These are phyloP conservation scores for Cladosporium sp. DNA, from an alignment of 2,329 filamentous ascomycete genomes.

Conservation along the genomic window DNA sequence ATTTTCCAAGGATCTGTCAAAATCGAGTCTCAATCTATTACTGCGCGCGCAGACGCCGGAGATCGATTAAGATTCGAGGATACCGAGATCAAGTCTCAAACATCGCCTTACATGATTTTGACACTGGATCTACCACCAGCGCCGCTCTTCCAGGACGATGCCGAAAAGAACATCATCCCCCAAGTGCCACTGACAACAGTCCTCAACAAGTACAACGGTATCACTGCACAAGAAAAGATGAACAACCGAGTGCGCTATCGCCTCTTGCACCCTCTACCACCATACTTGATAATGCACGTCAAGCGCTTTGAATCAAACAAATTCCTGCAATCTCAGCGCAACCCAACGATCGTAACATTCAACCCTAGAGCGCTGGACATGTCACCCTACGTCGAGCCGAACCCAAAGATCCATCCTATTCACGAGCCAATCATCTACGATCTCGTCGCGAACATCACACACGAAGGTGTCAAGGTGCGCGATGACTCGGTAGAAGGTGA, in stretches of 20 bases:
- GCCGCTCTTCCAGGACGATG: slow-evolving; percentile 92
- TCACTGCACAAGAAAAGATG: slow-evolving; percentile 82
- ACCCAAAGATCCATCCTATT: slow-evolving; percentile 67
- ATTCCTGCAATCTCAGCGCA: slow-evolving; percentile 85
- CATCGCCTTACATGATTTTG: slow-evolving; percentile 82
- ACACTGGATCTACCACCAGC: slow-evolving; percentile 90
- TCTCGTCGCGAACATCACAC: slow-evolving; percentile 90
- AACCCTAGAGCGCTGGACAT: slow-evolving; percentile 83
- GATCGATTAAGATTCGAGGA: slow-evolving; percentile 93
- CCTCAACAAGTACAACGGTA: slow-evolving; percentile 89
- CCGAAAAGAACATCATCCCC: slow-evolving; percentile 94
- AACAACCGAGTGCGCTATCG: slow-evolving; percentile 87
- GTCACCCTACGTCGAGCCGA: slow-evolving; percentile 87
- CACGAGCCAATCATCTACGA: slow-evolving; percentile 92
- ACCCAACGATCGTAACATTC: slow-evolving; percentile 97
- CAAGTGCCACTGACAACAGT: slow-evolving; percentile 82
- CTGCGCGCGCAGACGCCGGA: slow-evolving; percentile 81
- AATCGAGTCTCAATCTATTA: slow-evolving; percentile 91
- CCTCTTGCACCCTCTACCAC: slow-evolving; percentile 84
- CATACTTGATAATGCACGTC: slow-evolving; percentile 89
- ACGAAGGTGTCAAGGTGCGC: slow-evolving; percentile 74
- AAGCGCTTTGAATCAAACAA: slow-evolving; percentile 98
- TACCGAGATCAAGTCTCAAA: slow-evolving; percentile 71
- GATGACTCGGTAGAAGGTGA: slow-evolving; percentile 87
- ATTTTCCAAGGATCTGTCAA: slow-evolving; percentile 92